A percentile compares a stretch with the other conserved stretches of the same genome.
Evolutionary conservation across 2,329 filamentous ascomycete genomes (phyloP).

Genomic region (Fusarium papillatum): DNA sequence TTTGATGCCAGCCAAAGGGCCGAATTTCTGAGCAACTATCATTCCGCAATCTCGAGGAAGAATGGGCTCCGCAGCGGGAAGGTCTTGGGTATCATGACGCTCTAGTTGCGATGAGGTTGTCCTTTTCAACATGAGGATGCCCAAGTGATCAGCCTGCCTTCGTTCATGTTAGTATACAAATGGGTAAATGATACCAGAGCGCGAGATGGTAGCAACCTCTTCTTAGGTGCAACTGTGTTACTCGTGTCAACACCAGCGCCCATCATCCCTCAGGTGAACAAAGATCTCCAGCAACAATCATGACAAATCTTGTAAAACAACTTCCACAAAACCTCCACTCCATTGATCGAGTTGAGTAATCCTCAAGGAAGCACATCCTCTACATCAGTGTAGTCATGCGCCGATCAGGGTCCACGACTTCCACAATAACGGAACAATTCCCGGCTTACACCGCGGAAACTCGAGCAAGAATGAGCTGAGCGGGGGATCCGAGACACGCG

Average conservation of each 20-base stretch:
- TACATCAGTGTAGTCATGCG: background rate
- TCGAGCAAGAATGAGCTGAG: background rate
- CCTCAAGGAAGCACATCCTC: background rate
- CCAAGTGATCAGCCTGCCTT: background rate
- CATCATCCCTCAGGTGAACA: background rate
- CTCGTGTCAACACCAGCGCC: background rate
- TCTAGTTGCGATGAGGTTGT: background rate
- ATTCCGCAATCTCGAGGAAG: background rate
- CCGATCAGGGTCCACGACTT: conserved; percentile 2
- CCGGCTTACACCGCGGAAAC: background rate
- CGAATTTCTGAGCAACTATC: background rate
- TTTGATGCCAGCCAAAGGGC: background rate
- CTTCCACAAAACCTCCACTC: background rate
- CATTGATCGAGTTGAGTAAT: background rate
- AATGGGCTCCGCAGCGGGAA: background rate
- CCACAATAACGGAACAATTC: background rate
- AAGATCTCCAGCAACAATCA: background rate
- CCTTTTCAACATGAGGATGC: background rate
- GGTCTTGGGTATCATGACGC: background rate
- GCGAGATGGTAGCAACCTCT: too few relatives aligned
- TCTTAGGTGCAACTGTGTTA: background rate
- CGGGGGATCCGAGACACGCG: background rate
- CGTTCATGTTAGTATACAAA: background rate
- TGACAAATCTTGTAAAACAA: background rate
- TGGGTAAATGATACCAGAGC: too few relatives aligned